Evolutionary conservation across 805 yeast genomes (phyloP), one percentile per base, ranked within the genome.

Genomic region (Ogataea pini): DNA sequence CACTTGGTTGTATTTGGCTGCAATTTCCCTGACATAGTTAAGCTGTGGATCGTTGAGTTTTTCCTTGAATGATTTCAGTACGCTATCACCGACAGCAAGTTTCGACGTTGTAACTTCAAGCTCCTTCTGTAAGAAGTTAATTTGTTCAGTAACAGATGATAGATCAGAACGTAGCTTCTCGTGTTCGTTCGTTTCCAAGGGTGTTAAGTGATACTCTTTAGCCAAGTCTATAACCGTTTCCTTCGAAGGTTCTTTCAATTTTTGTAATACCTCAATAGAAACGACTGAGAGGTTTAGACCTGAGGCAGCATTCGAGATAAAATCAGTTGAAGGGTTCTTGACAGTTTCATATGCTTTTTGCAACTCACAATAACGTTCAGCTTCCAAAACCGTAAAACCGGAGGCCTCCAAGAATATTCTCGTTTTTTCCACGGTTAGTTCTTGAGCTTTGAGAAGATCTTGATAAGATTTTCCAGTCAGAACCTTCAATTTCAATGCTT

Each of bases 261-360:
- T 36, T n/a, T 52, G 44, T 29, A 51, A 40, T 19, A 57, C 60
- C 12, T 46, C 50, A 16, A 45, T 46, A 10, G 60, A 44, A 7
- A 63, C 17, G 1, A 56, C 47, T 7, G 52, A 43, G 27, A 58
- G 42, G 12, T 66, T 69, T 14, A 50, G 42, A 6, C 44, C 37
- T 4, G 57, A 52, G 0, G 76, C 72, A 42, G 63, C 59, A 14
- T 63, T 63, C 24, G 62, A 52, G n/a, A 76, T 50, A 32, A 62
- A 61, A 0, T 67, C 70, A 4, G 52, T 24, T 1, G 69, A 52
- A 12, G 65, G 64, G 3, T 38, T 34, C 1, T 18, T 24, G 7
- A 32, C 25, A 9, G 36, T 48, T 1, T 36, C 44, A 7, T 44
- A 20, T 8, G 42, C 6, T 10, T 25, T 19, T 17, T 31, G 9